Evolutionary conservation across 345 rosid species (phyloP), one percentile per base, ranked within the genome.

Genomic region (Eucalyptus microcorys): DNA sequence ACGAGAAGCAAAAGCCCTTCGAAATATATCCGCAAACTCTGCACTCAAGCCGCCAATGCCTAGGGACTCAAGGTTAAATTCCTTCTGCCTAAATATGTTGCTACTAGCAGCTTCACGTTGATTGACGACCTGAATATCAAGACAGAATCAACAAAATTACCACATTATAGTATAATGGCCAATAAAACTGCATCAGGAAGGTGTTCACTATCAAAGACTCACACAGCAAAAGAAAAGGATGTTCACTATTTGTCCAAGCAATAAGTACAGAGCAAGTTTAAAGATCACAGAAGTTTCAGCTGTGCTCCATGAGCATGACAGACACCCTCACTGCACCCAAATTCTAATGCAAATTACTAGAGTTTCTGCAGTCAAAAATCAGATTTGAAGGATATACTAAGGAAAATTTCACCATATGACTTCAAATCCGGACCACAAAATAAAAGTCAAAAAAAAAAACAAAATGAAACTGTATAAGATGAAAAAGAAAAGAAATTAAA

Each of bases 1-100:
- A 90, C 99, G 96, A 88, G 99, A 98, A 57, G 99, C 99, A 93
- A 98, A 98, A 89, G 99, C 99, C 94, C 99, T 94, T 92, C 99
- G 94, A 93, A 98, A 98, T 92, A 98, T 97, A 93, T 98, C 99
- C 13, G 99, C 96, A 94, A 98, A 98, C 93, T 98, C 99, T n/a
- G 96, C 98, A 93, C 99, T 94, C 90, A 98, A 90, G 88, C 99
- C 99, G 90, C 99, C 99, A 91, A 98, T 98, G 90, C 99, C 99
- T 88, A 97, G 91, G 30, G 98, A 93, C 93, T 96, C 94, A 86
- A 97, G 99, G 94, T 98, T 98, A 88, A 98, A 98, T 89, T 98
- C 99, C 93, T 98, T 97, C 14, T 96, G 99, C 93, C 91, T 97
- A 88, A 98, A 98, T 89, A 98, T 95, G 89, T 92, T 98, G 92